Base-by-base conservation (phyloP, 2,329 filamentous ascomycete genomes). In the Remersonia thermophila region DNA sequence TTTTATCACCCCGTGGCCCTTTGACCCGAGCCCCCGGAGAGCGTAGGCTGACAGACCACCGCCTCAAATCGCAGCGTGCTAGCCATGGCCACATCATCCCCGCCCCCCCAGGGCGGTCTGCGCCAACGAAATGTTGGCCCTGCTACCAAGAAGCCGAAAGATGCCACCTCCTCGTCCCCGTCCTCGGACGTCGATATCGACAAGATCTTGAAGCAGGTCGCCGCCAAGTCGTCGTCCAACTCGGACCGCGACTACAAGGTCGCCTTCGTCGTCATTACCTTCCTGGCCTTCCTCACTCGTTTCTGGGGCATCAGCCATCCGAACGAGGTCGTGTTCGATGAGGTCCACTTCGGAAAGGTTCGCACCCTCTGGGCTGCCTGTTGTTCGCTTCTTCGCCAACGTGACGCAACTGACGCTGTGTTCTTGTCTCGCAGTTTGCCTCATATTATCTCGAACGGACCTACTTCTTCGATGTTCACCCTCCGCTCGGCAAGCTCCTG, bases 381-480 rank as follows among this genome's bases (percentile, higher is more conserved):
- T n/a, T n/a, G 12, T 26, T 11, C n/a, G 15, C 20, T 10, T 31
- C 34, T 23, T 31, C 12, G 20, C 5, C 20, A 9, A 25, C 28
- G 27, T 40, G 20, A 20, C 20, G 9, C 20, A 9, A 23, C 20
- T 23, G 20, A 23, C 20, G 9, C 5, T 23, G 9, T 6, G 16
- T 50, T 8, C 16, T 3, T 32, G 16, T 17, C 30, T n/a, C 27
- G 36, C 50, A 81, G 77, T 81, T 81, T 54, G 77, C 77, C 38
- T 81, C 77, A 8, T 80, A 77, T 56, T 98, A 98, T 59, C 79
- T 98, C 51, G 80, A 95, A 65, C 81, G 86, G 52, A 95, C 86
- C 44, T 98, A 96, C 68, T 98, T 98, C 71, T 98, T 98, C 77
- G 91, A 98, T 66, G 91, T 98, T 37, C 91, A 98, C 60, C 91